These are phyloP conservation scores for Fusarium brachygibbosum DNA, from an alignment of 2,329 filamentous ascomycete species.

Conservation along the genomic window DNA sequence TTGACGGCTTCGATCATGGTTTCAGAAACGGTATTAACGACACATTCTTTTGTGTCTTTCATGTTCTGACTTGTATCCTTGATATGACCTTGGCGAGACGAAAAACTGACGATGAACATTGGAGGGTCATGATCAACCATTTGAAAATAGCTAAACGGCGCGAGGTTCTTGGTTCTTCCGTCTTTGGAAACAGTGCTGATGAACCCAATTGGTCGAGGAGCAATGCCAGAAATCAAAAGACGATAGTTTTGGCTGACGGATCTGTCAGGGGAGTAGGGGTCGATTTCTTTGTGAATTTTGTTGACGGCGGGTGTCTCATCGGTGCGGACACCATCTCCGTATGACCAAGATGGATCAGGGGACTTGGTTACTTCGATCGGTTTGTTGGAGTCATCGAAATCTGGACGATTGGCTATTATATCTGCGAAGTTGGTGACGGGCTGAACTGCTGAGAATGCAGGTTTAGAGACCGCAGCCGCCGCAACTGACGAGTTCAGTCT, in stretches of 20 bases:
- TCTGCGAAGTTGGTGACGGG: constrained; percentile 43
- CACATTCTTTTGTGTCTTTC: constrained; percentile 77
- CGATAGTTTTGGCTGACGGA: constrained; percentile 84
- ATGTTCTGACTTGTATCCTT: constrained; percentile 88
- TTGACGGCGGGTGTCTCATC: not conserved
- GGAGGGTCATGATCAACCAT: constrained; percentile 89
- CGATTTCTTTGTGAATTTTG: constrained; percentile 75
- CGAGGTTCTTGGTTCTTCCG: constrained; percentile 77
- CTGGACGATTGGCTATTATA: constrained; percentile 41
- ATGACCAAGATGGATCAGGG: constrained; percentile 63
- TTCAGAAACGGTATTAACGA: constrained; percentile 89
- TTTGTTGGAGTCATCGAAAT: constrained; percentile 44
- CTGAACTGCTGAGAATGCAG: constrained; percentile 46
- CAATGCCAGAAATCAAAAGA: constrained; percentile 81
- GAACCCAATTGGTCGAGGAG: constrained; percentile 81
- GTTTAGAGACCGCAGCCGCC: constrained; percentile 11
- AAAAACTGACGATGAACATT: constrained; percentile 75
- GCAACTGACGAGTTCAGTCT: constrained; percentile 33
- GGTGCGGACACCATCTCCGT: constrained; percentile 54
- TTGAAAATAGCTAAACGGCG: constrained; percentile 90
- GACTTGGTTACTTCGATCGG: constrained; percentile 49
- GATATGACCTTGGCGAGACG: constrained; percentile 61
- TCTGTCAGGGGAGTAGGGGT: constrained; percentile 80
- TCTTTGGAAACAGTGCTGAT: constrained; percentile 68
- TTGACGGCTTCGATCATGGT: constrained; percentile 90